Percentiles rank a stretch among this genome's conserved stretches.
Conservation (phyloP, 805 yeast genomes). For the Lipomyces starkeyi region DNA sequence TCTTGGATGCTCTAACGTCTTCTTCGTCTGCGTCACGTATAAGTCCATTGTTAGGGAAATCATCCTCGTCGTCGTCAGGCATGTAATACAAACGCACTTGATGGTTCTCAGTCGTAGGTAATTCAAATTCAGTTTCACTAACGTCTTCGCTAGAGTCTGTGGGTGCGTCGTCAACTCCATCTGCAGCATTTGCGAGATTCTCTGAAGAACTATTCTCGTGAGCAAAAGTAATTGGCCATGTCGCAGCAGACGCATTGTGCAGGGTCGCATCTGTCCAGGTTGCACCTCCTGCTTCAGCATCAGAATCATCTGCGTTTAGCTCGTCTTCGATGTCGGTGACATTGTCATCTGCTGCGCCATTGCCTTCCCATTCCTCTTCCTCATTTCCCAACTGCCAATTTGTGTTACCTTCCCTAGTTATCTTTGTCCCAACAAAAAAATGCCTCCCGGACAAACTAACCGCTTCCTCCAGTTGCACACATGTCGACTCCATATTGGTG, state of each 20-base stretch:
- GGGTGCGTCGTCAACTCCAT: not conserved
- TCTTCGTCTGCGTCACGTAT: slow-evolving; percentile 22
- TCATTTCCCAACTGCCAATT: not conserved
- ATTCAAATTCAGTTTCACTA: not conserved
- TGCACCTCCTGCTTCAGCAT: not conserved
- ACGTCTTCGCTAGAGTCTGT: not conserved
- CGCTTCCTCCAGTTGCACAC: slow-evolving; percentile 33
- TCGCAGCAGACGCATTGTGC: not conserved
- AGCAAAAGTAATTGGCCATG: not conserved
- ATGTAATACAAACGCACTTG: slow-evolving; percentile 4
- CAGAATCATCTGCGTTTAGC: too few species aligned
- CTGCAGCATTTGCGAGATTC: slow-evolving; percentile 6
- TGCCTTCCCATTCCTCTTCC: not conserved
- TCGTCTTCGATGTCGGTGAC: slow-evolving; percentile 8
- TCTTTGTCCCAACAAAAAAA: slow-evolving; percentile 26
- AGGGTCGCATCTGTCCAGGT: not conserved
- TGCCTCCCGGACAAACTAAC: slow-evolving; percentile 12
- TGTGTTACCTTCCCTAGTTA: not conserved
- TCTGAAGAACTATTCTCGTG: not conserved
- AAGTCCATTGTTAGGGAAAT: not conserved
- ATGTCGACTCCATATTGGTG: slow-evolving; percentile 18
- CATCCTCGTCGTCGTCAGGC: slow-evolving; percentile 14
- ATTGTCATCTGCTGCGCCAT: slow-evolving; percentile 5
- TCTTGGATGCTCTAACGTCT: slow-evolving; percentile 24
- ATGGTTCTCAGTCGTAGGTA: not conserved